phyloP scores from a whole-genome alignment of 2,329 filamentous ascomycete genomes.

The Scytalidium sp. region DNA sequence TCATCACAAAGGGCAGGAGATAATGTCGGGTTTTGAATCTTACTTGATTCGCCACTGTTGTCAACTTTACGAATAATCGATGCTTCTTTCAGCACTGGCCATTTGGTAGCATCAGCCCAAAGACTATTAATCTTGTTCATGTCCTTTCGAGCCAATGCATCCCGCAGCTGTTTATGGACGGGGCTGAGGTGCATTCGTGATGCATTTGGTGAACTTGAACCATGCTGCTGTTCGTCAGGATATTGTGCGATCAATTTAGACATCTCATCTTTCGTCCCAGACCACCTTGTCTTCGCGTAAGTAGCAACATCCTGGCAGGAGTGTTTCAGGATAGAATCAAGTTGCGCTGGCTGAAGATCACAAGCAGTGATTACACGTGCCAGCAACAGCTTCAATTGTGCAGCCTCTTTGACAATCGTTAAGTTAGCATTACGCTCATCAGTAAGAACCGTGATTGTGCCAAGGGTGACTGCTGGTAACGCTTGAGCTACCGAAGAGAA shows the following conservation, averaged over 20 bases:
- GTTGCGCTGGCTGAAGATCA: conserved; percentile 7
- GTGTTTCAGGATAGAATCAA: not conserved
- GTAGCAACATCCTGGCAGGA: conserved; percentile 7
- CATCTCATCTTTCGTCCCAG: conserved; percentile 9
- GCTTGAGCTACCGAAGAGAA: conserved; percentile 11
- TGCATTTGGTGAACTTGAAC: not conserved
- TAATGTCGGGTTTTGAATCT: conserved; percentile 8
- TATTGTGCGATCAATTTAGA: not conserved
- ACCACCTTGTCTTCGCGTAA: conserved; percentile 15
- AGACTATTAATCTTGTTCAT: conserved; percentile 15
- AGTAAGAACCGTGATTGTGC: conserved; percentile 20
- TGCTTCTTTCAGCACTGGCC: conserved; percentile 13
- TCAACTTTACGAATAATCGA: not conserved
- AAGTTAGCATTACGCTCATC: not conserved
- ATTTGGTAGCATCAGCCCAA: conserved; percentile 20
- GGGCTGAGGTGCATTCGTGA: conserved; percentile 1
- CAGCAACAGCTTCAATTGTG: conserved; percentile 11
- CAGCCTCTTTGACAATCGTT: conserved; percentile 4
- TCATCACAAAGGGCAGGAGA: conserved; percentile 33
- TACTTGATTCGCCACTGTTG: not conserved
- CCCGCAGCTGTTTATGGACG: conserved; percentile 15
- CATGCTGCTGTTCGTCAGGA: not conserved
- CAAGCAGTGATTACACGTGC: conserved; percentile 8
- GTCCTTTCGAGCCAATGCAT: conserved; percentile 19
- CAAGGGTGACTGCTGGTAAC: conserved; percentile 20